Conservation (phyloP, 805 yeast genomes). For the Yamadazyma sp. region DNA sequence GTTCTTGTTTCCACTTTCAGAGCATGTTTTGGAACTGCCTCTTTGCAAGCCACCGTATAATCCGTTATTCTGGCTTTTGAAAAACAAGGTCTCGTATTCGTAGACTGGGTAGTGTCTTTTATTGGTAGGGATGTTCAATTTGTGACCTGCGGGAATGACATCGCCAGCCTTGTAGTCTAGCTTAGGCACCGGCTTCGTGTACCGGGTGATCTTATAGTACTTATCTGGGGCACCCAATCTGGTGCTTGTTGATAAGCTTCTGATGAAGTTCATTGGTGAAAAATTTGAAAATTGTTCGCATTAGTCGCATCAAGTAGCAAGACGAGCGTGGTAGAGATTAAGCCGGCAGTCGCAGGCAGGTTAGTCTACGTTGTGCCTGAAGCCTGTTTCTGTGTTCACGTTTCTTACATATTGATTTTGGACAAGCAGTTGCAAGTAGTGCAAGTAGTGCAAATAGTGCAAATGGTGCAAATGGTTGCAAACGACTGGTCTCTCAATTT, state of each 20-base stretch:
- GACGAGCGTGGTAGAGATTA: too few species aligned
- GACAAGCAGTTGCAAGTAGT: too few species aligned
- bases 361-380: too few species aligned
- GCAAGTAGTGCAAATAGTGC: too few species aligned
- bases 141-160: slow-evolving; percentile 25
- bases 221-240: slow-evolving; percentile 25
- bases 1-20: slow-evolving; percentile 74
- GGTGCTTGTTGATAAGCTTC: slow-evolving; percentile 11
- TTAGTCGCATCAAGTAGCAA: too few species aligned
- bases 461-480: slow-evolving; percentile 1
- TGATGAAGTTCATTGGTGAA: slow-evolving; percentile 8
- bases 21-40: slow-evolving; percentile 71
- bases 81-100: slow-evolving; percentile 66
- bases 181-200: slow-evolving; percentile 38
- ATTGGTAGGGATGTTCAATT: slow-evolving; percentile 21
- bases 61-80: slow-evolving; percentile 84
- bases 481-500: not conserved
- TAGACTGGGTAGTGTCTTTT: slow-evolving; percentile 28
- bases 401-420: too few species aligned
- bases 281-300: slow-evolving; percentile 7
- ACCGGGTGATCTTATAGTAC: slow-evolving; percentile 40
- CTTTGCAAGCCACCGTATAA: slow-evolving; percentile 87
- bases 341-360: too few species aligned
- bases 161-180: slow-evolving; percentile 39
- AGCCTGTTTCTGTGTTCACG: too few species aligned